Conservation (phyloP, 2,329 filamentous ascomycete genomes). For the Fusarium tanahbumbuense region DNA sequence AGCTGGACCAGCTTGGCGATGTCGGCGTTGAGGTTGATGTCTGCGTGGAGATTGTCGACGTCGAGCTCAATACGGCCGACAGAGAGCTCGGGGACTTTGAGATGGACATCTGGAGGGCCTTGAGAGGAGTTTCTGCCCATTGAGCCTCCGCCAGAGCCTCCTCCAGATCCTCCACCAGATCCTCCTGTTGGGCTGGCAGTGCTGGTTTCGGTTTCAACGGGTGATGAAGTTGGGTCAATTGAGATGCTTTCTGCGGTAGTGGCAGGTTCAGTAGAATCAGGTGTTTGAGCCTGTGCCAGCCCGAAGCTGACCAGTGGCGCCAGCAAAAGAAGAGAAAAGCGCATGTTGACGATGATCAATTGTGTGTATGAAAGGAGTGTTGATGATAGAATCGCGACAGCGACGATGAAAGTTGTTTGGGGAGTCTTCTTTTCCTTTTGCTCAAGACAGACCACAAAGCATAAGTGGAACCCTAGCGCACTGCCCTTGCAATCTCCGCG, state of each 20-base stretch:
- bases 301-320: constrained; percentile 11
- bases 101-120: constrained; percentile 29
- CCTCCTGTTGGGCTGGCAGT: background rate
- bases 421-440: constrained; percentile 1
- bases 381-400: background rate
- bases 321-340: constrained; percentile 17
- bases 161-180: background rate
- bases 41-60: constrained; percentile 27
- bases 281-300: constrained; percentile 18
- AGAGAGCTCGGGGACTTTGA: constrained; percentile 24
- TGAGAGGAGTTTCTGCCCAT: constrained; percentile 9
- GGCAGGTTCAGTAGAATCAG: constrained; percentile 22
- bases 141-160: background rate
- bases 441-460: background rate
- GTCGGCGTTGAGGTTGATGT: constrained; percentile 30
- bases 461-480: constrained; percentile 12
- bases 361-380: background rate
- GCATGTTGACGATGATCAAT: constrained; percentile 5
- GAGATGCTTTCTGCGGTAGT: constrained; percentile 28
- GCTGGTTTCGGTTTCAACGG: background rate
- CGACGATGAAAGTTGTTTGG: background rate
- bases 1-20: constrained; percentile 23
- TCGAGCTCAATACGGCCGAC: constrained; percentile 29
- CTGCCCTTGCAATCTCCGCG: constrained; percentile 21
- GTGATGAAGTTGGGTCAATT: constrained; percentile 4